Percentiles rank a stretch among this genome's conserved stretches.
These are phyloP conservation scores for Candida broadrunensis DNA, from an alignment of 805 yeast genomes.

Conservation along the genomic window DNA sequence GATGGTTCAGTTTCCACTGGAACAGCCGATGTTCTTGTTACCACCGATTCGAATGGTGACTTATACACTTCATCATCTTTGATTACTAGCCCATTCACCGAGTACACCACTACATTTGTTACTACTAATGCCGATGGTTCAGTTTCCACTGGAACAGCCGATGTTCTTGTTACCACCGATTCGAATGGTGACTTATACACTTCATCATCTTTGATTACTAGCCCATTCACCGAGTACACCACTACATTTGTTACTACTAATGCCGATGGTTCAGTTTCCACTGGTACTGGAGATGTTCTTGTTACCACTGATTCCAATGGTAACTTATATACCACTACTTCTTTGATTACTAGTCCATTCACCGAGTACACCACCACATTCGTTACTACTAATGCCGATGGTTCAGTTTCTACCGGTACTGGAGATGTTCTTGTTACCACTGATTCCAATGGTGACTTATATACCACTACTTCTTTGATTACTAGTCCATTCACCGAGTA, in stretches of 20 bases:
- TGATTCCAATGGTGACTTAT: conserved; percentile 11
- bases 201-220: conserved; percentile 4
- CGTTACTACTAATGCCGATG: conserved; percentile 7
- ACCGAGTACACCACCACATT: conserved; percentile 3
- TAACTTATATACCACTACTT: neutral
- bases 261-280: neutral
- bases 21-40: conserved; percentile 10
- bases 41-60: conserved; percentile 9
- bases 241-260: conserved; percentile 1
- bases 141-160: neutral
- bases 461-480: conserved; percentile 9
- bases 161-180: neutral
- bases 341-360: neutral
- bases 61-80: neutral
- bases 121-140: neutral
- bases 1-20: conserved; percentile 2
- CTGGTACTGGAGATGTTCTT: conserved; percentile 4
- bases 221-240: conserved; percentile 6
- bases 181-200: conserved; percentile 6
- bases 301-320: neutral
- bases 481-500: conserved; percentile 5
- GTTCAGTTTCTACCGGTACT: conserved; percentile 11
- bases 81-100: neutral
- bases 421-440: conserved; percentile 14
- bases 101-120: neutral